A percentile compares a stretch with the other conserved stretches of the same genome.
These are phyloP conservation scores for Neotropicomus parvogracilis DNA, from an alignment of 1,284 basidiomycete genomes.

Conservation along the genomic window DNA sequence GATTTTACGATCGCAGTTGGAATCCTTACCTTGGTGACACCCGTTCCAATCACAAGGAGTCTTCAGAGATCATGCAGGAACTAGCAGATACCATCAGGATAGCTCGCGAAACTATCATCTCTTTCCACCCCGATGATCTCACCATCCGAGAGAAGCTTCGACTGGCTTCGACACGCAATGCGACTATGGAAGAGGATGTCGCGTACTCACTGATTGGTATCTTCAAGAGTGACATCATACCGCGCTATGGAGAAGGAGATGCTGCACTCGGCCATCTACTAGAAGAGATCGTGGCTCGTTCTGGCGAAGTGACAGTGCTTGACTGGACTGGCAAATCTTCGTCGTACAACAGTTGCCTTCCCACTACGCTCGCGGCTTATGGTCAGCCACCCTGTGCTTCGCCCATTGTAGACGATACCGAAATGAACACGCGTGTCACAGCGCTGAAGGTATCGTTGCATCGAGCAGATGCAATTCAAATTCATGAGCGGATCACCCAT, in stretches of 20 bases:
- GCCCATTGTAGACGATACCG: background rate
- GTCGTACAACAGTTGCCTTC: conserved; percentile 8
- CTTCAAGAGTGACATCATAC: conserved; percentile 4
- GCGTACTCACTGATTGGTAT: conserved; percentile 6
- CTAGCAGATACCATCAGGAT: conserved; percentile 10
- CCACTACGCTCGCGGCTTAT: background rate
- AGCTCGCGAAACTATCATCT: background rate
- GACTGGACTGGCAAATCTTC: conserved; percentile 1
- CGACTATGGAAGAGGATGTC: background rate
- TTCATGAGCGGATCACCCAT: background rate
- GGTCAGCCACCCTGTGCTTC: background rate
- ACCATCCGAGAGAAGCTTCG: background rate
- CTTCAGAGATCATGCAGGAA: conserved; percentile 12
- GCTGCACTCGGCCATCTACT: background rate
- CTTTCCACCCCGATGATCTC: background rate
- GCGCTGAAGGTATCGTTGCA: fast-evolving
- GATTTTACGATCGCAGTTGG: conserved; percentile 6
- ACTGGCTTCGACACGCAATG: conserved; percentile 1
- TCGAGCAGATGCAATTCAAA: background rate
- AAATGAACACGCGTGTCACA: background rate
- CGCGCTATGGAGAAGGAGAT: conserved; percentile 2
- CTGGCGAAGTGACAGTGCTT: conserved; percentile 2
- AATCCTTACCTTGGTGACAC: conserved; percentile 5
- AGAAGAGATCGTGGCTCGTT: conserved; percentile 5
- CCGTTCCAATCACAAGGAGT: conserved; percentile 9